Evolutionary conservation across 352 stramenopile species (phyloP).

Genomic region (Globisporangium okanoganense): DNA sequence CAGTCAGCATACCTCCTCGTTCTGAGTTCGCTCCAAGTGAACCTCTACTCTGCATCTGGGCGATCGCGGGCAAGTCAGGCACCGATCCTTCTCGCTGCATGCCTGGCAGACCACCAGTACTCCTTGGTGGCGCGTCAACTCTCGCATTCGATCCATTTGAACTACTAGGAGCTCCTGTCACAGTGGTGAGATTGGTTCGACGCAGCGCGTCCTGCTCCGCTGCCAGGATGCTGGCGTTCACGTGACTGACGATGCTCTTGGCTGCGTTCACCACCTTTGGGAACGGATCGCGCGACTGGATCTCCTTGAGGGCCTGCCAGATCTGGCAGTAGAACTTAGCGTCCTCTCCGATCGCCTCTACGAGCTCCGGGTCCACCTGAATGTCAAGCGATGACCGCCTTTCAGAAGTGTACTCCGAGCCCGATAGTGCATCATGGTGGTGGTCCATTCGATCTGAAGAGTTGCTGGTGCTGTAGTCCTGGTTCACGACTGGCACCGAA

Average conservation of each 20-base stretch:
- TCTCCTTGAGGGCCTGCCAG: slow-evolving; percentile 79
- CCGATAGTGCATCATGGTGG: background rate
- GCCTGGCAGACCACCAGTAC: slow-evolving; percentile 5
- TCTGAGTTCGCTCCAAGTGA: slow-evolving; percentile 2
- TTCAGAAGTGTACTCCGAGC: background rate
- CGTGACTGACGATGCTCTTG: slow-evolving; percentile 61
- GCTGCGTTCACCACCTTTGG: slow-evolving; percentile 57
- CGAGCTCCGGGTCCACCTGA: slow-evolving; percentile 41
- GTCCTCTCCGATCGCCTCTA: slow-evolving; percentile 42
- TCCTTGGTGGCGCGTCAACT: slow-evolving; percentile 15
- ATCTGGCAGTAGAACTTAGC: slow-evolving; percentile 84
- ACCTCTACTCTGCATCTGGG: slow-evolving; percentile 13
- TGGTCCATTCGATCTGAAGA: background rate
- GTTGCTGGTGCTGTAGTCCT: background rate
- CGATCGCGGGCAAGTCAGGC: slow-evolving; percentile 20
- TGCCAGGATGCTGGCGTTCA: slow-evolving; percentile 56
- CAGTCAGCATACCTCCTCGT: slow-evolving; percentile 9
- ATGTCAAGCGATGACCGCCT: slow-evolving; percentile 19
- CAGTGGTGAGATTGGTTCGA: slow-evolving; percentile 12
- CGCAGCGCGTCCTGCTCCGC: slow-evolving; percentile 48
- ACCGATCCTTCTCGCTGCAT: slow-evolving; percentile 42
- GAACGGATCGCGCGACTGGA: slow-evolving; percentile 88
- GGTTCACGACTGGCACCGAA: slow-evolving; percentile 1
- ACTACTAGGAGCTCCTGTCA: background rate
- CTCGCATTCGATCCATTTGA: background rate